Evolutionary conservation across 495 filamentous ascomycete species (phyloP).

Genomic region (Xylaria castorea): DNA sequence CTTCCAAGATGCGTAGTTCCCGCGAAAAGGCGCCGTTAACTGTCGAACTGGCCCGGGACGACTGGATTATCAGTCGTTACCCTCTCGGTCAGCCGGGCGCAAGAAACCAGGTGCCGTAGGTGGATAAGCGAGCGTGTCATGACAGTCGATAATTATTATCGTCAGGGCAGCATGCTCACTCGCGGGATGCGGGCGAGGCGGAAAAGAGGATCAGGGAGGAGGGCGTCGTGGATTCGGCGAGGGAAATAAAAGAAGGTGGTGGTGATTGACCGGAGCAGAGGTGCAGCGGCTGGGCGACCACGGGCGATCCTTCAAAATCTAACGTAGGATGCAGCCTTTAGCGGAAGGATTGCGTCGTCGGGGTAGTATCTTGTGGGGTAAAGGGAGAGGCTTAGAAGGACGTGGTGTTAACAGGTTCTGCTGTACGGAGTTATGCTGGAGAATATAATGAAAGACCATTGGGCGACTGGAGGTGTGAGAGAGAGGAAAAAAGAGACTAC

Average conservation of each 20-base stretch:
- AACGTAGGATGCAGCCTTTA: conserved; percentile 14
- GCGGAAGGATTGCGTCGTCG: conserved; percentile 18
- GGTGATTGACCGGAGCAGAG: conserved; percentile 11
- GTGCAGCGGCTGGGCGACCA: conserved; percentile 7
- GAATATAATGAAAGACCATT: background rate
- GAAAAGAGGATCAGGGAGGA: conserved; percentile 13
- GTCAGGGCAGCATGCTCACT: conserved; percentile 23
- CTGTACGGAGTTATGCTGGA: background rate
- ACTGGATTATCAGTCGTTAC: conserved; percentile 38
- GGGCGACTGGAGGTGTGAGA: background rate
- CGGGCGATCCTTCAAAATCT: conserved; percentile 3
- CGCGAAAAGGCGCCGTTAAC: background rate
- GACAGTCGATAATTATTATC: conserved; percentile 31
- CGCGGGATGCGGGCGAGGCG: conserved; percentile 14
- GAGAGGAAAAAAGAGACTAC: background rate
- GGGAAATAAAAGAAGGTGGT: conserved; percentile 18
- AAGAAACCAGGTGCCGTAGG: conserved; percentile 36
- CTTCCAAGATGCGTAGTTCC: background rate
- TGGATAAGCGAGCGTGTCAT: conserved; percentile 35
- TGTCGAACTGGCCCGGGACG: conserved; percentile 30
- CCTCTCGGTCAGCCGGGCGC: conserved; percentile 38
- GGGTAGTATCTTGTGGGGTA: conserved; percentile 26
- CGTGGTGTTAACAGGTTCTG: background rate
- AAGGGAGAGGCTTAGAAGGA: conserved; percentile 12
- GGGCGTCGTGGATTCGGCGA: conserved; percentile 28